Base-by-base conservation (phyloP, 2,329 filamentous ascomycete genomes). In the Trichoderma asperellum region DNA sequence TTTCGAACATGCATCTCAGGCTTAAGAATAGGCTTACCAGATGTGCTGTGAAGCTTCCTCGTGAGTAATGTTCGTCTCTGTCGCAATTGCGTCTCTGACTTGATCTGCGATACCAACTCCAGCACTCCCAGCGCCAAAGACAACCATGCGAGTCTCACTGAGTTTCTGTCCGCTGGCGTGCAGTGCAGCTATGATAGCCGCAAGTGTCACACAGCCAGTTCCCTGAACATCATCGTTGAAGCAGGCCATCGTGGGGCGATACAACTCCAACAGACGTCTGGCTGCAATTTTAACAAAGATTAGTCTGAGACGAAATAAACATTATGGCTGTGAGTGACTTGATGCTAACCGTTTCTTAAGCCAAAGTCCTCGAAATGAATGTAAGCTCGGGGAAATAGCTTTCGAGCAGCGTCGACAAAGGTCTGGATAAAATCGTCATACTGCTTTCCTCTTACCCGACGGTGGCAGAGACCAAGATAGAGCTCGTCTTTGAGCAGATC, bases 211-310 rank as follows among this genome's bases (percentile, higher is more conserved):
- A 70, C 92, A 95, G 0, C 93, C 94, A 0, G 94, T 97, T 1
- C 93, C 94, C 78, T 97, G 93, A 0, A 97, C 89, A 77, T 97
- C 93, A 70, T 97, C 94, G 75, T 97, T 97, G 84, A 97, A 97
- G 78, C 93, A 96, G 0, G 93, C 85, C 8, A 95, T 90, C 61
- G 91, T 76, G 0, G 89, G 85, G 0, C 90, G 87, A 74, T 96
- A 97, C 43, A 84, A 86, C 70, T 97, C 92, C 0, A 97, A 83
- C 2, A 97, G 87, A 4, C 92, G 87, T 35, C 91, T 85, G 0
- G 92, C 92, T 85, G 37, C 2, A 14, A 0, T 2, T 43, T 43
- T 14, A 40, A 40, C 6, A 3, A 5, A 11, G 10, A 27, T 57
- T 61, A 66, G n/a, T 6, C 6, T 43, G 11, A 18, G 11, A 8